These are phyloP conservation scores for Scenedesmus sp. DNA, from an alignment of 163 green algal species.

Conservation along the genomic window DNA sequence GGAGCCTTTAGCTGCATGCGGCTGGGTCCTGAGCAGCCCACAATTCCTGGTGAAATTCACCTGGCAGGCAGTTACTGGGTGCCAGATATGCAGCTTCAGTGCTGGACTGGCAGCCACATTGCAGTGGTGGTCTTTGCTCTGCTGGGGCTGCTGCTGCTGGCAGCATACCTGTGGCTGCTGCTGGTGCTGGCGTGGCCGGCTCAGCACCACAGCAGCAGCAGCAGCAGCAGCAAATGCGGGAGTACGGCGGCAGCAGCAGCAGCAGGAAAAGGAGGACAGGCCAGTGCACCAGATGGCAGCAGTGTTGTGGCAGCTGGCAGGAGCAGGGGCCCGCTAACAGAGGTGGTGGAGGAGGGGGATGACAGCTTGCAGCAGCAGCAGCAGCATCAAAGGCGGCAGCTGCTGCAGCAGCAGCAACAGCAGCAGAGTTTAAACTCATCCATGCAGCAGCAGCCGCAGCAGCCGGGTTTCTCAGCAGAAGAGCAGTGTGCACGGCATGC, in stretches of 20 bases:
- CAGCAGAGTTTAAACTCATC: not conserved
- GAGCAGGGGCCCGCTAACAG: not conserved
- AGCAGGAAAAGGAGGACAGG: not conserved
- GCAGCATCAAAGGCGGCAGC: not conserved
- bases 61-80: conserved; percentile 29
- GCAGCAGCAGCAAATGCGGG: not conserved
- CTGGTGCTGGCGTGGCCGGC: not conserved
- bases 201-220: not conserved
- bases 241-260: not conserved
- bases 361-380: not conserved
- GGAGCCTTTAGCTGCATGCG: conserved; percentile 29
- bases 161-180: not conserved
- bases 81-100: conserved; percentile 36
- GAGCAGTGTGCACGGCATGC: not conserved
- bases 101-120: conserved; percentile 11
- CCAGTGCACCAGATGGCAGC: not conserved
- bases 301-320: not conserved
- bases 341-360: not conserved
- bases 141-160: not conserved
- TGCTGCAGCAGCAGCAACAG: not conserved
- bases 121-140: conserved; percentile 13
- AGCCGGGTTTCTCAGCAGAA: not conserved
- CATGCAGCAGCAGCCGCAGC: not conserved
- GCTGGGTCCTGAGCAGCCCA: not conserved
- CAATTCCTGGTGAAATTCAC: conserved; percentile 21